Percentiles rank a stretch among this genome's conserved stretches.
Conservation (phyloP, 208 protist species). For the Spongospora subterranea region DNA sequence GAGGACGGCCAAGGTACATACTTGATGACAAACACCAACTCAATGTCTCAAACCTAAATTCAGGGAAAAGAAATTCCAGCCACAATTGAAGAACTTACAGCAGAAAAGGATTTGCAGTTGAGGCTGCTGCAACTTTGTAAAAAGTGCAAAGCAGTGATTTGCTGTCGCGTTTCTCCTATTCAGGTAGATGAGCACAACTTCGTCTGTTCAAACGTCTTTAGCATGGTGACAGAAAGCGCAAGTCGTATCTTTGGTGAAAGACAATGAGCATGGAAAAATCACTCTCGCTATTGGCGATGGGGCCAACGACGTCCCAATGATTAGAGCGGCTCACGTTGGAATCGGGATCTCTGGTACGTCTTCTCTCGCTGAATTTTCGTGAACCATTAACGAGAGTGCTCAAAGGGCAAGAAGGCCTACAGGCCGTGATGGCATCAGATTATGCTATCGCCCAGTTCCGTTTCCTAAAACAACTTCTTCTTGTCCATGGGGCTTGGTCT, state of each 20-base stretch:
- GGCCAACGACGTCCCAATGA: slow-evolving; percentile 74
- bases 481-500: slow-evolving; percentile 90
- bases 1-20: not conserved
- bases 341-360: slow-evolving; percentile 64
- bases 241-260: slow-evolving; percentile 50
- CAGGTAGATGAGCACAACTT: slow-evolving; percentile 23
- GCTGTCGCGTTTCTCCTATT: slow-evolving; percentile 87
- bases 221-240: slow-evolving; percentile 58
- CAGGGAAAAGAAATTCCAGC: slow-evolving; percentile 26
- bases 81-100: not conserved
- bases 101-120: slow-evolving; percentile 37
- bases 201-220: not conserved
- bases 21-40: not conserved
- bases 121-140: slow-evolving; percentile 75
- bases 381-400: not conserved
- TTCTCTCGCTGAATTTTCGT: not conserved
- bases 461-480: slow-evolving; percentile 86
- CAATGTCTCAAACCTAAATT: not conserved
- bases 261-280: not conserved
- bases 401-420: slow-evolving; percentile 71
- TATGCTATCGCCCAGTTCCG: slow-evolving; percentile 89
- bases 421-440: slow-evolving; percentile 79
- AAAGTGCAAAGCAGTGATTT: slow-evolving; percentile 85
- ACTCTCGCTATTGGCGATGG: slow-evolving; percentile 72
- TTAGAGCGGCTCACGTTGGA: slow-evolving; percentile 67